These are phyloP conservation scores for Leptographium procerum DNA, from an alignment of 2,329 filamentous ascomycete species.

Conservation along the genomic window DNA sequence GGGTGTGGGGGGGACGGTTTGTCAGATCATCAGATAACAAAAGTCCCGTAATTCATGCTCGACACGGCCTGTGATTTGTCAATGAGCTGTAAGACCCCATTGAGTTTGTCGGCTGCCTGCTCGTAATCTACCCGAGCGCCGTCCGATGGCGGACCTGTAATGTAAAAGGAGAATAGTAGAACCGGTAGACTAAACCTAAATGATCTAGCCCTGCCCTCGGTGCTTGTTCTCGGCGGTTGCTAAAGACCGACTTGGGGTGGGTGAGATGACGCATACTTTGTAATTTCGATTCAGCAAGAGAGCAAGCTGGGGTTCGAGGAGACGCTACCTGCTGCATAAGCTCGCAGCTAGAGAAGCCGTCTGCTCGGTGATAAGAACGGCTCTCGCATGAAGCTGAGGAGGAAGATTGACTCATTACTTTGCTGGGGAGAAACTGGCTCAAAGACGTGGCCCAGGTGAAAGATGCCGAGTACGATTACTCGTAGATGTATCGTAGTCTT, in stretches of 20 bases:
- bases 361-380: too few relatives aligned
- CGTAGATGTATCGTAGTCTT: too few relatives aligned
- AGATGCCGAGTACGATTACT: too few relatives aligned
- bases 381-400: too few relatives aligned
- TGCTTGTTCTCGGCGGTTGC: not conserved
- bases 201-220: not conserved
- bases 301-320: too few relatives aligned
- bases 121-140: slow-evolving; percentile 63
- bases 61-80: not conserved
- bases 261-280: not conserved
- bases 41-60: not conserved
- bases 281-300: not conserved
- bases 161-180: slow-evolving; percentile 18
- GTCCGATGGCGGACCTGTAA: slow-evolving; percentile 44
- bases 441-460: too few relatives aligned
- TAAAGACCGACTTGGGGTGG: not conserved
- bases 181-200: not conserved
- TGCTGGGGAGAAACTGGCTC: too few relatives aligned
- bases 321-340: too few relatives aligned
- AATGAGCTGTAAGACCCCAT: slow-evolving; percentile 39
- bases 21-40: slow-evolving; percentile 12
- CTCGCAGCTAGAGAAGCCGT: too few relatives aligned
- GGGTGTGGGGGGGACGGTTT: not conserved
- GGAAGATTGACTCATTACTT: too few relatives aligned
- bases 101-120: slow-evolving; percentile 35